phyloP scores from a whole-genome alignment of 2,329 filamentous ascomycete species.

The Nectriaceae sp. region DNA sequence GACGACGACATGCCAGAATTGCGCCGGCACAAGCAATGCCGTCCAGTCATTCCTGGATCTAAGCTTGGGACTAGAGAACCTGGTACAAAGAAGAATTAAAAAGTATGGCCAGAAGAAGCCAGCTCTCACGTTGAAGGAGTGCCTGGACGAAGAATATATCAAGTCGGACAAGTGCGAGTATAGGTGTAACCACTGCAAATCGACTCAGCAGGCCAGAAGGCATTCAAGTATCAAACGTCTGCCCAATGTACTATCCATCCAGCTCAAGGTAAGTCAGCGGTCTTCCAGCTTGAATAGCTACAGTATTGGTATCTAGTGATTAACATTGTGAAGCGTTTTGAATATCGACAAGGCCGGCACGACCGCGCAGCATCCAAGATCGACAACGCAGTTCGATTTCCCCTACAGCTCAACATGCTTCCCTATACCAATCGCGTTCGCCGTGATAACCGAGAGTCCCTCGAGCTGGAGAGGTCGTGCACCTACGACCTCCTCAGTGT shows the following conservation, averaged over 20 bases:
- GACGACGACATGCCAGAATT: constrained; percentile 88
- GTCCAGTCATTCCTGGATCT: constrained; percentile 91
- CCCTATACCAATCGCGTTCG: constrained; percentile 78
- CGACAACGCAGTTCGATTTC: constrained; percentile 83
- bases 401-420: constrained; percentile 83
- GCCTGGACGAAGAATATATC: constrained; percentile 84
- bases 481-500: constrained; percentile 88
- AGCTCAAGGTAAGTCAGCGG: constrained; percentile 71
- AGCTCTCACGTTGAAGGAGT: constrained; percentile 62
- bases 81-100: constrained; percentile 65
- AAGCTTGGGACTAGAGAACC: constrained; percentile 79
- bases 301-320: neutral
- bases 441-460: constrained; percentile 52
- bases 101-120: constrained; percentile 51
- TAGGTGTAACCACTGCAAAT: constrained; percentile 78
- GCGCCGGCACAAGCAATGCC: constrained; percentile 77
- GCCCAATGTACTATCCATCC: constrained; percentile 87
- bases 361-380: constrained; percentile 81
- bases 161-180: constrained; percentile 87
- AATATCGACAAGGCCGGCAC: constrained; percentile 67
- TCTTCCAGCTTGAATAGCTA: neutral
- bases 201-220: constrained; percentile 77
- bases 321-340: constrained; percentile 56
- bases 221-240: constrained; percentile 82
- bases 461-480: constrained; percentile 65